Percentiles rank a stretch among this genome's conserved stretches.
Conservation (phyloP, 2,329 filamentous ascomycete genomes). For the Polytolypa hystricis region DNA sequence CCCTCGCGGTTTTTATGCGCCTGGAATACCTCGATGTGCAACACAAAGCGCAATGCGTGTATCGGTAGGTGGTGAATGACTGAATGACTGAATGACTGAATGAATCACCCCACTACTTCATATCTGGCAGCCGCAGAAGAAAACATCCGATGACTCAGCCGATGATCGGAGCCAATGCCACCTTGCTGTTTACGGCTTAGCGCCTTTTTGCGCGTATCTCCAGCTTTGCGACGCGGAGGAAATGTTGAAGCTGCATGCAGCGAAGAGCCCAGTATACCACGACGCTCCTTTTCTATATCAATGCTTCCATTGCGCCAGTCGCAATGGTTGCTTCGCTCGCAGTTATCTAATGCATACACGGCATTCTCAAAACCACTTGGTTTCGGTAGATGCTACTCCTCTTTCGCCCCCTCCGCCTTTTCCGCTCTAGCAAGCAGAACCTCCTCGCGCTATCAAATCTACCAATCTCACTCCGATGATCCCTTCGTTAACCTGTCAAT, state of each 20-base stretch:
- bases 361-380: neutral
- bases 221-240: neutral
- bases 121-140: no score
- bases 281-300: slow-evolving; percentile 5
- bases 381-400: slow-evolving; percentile 16
- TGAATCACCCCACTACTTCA: no score
- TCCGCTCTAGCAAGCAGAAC: slow-evolving; percentile 24
- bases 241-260: neutral
- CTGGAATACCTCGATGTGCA: no score
- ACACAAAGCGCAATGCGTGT: no score
- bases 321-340: slow-evolving; percentile 7
- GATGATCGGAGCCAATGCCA: neutral
- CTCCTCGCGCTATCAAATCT: slow-evolving; percentile 48
- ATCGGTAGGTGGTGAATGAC: no score
- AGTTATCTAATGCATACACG: neutral
- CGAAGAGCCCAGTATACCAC: no score
- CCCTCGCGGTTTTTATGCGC: no score
- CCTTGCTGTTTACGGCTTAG: slow-evolving; percentile 2
- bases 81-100: no score
- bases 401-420: slow-evolving; percentile 20
- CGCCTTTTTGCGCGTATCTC: neutral
- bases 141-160: slow-evolving; percentile 6
- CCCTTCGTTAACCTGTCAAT: slow-evolving; percentile 88
- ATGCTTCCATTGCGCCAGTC: slow-evolving; percentile 11
- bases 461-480: slow-evolving; percentile 57